Percentiles rank a stretch among this genome's conserved stretches.
Evolutionary conservation across 2,329 filamentous ascomycete species (phyloP).

Genomic region (Paramyrothecium sp.): DNA sequence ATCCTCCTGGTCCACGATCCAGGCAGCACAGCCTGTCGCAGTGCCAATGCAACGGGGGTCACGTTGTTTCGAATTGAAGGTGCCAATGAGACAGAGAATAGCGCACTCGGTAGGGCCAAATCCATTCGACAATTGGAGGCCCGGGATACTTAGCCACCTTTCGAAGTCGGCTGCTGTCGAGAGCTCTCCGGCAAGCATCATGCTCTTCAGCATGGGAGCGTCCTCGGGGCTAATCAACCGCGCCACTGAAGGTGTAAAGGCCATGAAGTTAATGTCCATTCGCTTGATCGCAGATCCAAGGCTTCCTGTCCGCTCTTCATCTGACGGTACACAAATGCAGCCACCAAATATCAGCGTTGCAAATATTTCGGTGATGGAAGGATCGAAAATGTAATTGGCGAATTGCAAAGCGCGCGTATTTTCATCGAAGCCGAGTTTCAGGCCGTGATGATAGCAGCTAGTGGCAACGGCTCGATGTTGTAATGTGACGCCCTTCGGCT

Average conservation of each 20-base stretch:
- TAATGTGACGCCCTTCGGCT: slow-evolving; percentile 18
- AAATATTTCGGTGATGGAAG: slow-evolving; percentile 9
- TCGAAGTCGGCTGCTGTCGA: slow-evolving; percentile 1
- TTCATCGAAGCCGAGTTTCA: neutral
- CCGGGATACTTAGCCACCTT: slow-evolving; percentile 4
- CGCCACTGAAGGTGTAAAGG: slow-evolving; percentile 9
- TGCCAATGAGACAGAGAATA: slow-evolving; percentile 3
- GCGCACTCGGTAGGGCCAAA: slow-evolving; percentile 10
- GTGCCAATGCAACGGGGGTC: slow-evolving; percentile 3
- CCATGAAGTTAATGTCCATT: neutral
- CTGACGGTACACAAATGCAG: slow-evolving; percentile 9
- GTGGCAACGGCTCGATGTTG: neutral
- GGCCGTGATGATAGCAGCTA: neutral
- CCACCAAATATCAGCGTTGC: slow-evolving; percentile 39
- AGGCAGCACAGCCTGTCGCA: slow-evolving; percentile 4
- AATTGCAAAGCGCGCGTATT: slow-evolving; percentile 14
- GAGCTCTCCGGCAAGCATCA: slow-evolving; percentile 9
- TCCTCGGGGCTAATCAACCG: slow-evolving; percentile 1
- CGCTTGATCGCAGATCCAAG: slow-evolving; percentile 1
- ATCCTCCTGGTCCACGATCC: slow-evolving; percentile 21
- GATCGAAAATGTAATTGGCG: neutral
- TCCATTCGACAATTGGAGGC: slow-evolving; percentile 1
- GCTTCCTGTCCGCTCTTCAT: slow-evolving; percentile 6
- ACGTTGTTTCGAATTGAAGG: neutral
- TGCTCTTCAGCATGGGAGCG: slow-evolving; percentile 3